These are phyloP conservation scores for Bifiguratus adelaidae DNA, from an alignment of 192 early-diverging fungal genomes.

Conservation along the genomic window DNA sequence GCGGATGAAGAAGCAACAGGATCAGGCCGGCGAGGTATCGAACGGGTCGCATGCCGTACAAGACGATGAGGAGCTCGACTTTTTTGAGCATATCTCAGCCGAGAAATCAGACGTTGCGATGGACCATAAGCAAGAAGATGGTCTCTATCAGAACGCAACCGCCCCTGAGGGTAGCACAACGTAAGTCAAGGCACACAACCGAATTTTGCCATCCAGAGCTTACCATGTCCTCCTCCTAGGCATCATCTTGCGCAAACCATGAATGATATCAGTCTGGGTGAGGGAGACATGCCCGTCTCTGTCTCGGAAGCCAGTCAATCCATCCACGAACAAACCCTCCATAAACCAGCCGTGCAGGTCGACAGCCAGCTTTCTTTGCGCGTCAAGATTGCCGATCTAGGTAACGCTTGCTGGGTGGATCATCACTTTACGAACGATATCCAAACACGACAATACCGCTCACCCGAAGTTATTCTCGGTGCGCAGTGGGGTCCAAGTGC, in stretches of 20 bases:
- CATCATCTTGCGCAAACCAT: constrained; percentile 48
- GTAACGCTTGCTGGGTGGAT: constrained; percentile 93
- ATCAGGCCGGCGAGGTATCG: neutral
- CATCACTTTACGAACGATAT: constrained; percentile 95
- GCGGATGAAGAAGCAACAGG: constrained; percentile 10
- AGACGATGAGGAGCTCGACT: neutral
- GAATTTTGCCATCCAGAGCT: too few species aligned
- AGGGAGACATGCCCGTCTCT: constrained; percentile 9
- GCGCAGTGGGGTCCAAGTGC: constrained; percentile 73
- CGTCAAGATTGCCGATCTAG: constrained; percentile 96
- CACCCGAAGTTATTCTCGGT: constrained; percentile 91
- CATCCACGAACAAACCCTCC: constrained; percentile 1
- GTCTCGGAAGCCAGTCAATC: neutral
- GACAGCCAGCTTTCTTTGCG: neutral
- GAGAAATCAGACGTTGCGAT: neutral
- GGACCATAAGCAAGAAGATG: too few species aligned
- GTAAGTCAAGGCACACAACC: too few species aligned
- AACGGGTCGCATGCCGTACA: neutral
- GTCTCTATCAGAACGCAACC: too few species aligned
- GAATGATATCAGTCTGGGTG: constrained; percentile 54
- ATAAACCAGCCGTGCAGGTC: constrained; percentile 1
- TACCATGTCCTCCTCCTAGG: too few species aligned
- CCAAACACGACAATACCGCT: constrained; percentile 95
- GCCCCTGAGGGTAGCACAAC: too few species aligned
- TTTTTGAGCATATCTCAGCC: neutral